Evolutionary conservation across 2,329 filamentous ascomycete genomes (phyloP).

Genomic region (Westerdykella ornata): DNA sequence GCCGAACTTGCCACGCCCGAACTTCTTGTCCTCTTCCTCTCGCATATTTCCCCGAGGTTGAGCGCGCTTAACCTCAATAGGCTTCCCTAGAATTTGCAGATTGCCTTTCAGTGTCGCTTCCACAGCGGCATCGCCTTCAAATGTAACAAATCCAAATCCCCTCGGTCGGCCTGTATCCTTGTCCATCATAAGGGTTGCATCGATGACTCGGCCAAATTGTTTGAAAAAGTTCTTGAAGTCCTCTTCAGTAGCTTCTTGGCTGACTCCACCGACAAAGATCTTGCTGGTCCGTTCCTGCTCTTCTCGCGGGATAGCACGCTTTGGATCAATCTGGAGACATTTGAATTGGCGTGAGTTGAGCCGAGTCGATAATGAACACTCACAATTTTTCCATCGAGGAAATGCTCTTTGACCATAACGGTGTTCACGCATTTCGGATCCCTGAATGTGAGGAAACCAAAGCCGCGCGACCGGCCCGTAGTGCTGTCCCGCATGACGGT

Average conservation of each 20-base stretch:
- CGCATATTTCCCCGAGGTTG: constrained; percentile 91
- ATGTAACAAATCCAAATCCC: constrained; percentile 97
- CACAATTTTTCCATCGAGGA: constrained; percentile 96
- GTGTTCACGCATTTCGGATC: constrained; percentile 97
- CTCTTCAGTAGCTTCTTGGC: constrained; percentile 91
- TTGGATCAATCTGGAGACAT: constrained; percentile 79
- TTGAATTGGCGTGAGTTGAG: constrained; percentile 13
- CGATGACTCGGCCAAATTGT: constrained; percentile 90
- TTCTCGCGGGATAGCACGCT: constrained; percentile 91
- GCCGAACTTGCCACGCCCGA: constrained; percentile 34
- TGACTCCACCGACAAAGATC: constrained; percentile 97
- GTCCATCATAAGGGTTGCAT: constrained; percentile 99
- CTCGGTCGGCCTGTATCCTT: constrained; percentile 96
- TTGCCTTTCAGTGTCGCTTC: constrained; percentile 80
- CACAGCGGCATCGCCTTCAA: constrained; percentile 91
- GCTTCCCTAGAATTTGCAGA: constrained; percentile 88
- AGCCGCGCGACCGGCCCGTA: constrained; percentile 87
- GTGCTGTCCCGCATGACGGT: constrained; percentile 98
- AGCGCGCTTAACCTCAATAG: constrained; percentile 96
- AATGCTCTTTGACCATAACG: constrained; percentile 99
- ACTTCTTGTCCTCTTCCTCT: constrained; percentile 58
- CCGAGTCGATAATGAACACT: constrained; percentile 36
- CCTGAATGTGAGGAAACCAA: constrained; percentile 96
- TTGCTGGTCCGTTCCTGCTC: constrained; percentile 98
- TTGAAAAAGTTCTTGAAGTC: constrained; percentile 97